Evolutionary conservation across 257 asterid genomes (phyloP), one percentile per base, ranked within the genome.

Genomic region (Anisodus tanguticus): DNA sequence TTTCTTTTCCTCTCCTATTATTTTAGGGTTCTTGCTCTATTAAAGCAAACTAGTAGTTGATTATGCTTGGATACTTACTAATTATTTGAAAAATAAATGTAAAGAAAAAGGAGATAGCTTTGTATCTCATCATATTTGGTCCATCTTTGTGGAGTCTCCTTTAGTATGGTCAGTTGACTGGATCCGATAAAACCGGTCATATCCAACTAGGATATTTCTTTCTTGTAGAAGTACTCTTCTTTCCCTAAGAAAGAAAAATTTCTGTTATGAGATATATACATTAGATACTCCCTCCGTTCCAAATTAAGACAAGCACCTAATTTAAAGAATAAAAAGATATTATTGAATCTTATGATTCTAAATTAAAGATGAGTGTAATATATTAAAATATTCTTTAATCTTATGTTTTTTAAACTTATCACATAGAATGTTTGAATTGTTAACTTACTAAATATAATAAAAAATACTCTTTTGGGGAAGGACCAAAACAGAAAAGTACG

Each of bases 151-250:
- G 57, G 66, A 74, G 79, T 37, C 62, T 81, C 62, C 83, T 82
- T 85, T 76, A 55, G 47, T 55, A 64, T 86, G 84, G 86, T 85
- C 86, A 84, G 70, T 49, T 85, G 90, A 86, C 90, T 88, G 89
- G 92, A 90, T 90, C 92, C 92, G 87, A 15, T 86, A 88, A 86
- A 85, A 85, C 86, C 91, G 92, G 89, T 87, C 78, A 17, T 83
- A 57, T 1, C 19, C 19, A 13, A 17, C 19, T 15, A 15, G 62
- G 5, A 41, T 41, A 41, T 41, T 41, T 41, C 49, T 31, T 2
- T 79, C 88, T 37, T 72, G 74, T 62, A 55, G 6, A n/a, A 39
- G 19, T 13, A 2, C 12, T 49, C 17, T 57, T 26, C n/a, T 62
- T 63, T 58, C 58, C 26, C 82, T n/a, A 8, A 19, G 4, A 17